A percentile compares a stretch with the other conserved stretches of the same genome.
phyloP scores from a whole-genome alignment of 208 protist species.

The Leishmania turanica region DNA sequence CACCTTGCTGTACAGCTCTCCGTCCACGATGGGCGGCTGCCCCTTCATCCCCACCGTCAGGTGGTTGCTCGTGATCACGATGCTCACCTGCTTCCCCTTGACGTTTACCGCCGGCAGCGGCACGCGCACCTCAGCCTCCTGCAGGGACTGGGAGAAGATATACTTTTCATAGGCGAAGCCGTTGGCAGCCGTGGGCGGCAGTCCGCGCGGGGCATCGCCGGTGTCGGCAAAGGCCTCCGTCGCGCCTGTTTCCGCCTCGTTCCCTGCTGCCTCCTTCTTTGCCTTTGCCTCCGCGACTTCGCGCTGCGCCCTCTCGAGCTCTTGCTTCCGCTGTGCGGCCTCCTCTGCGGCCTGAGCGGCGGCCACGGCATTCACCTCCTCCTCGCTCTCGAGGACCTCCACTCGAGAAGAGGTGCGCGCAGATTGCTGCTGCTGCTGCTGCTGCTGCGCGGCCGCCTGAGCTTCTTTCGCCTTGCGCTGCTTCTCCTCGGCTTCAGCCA shows the following conservation, averaged over 20 bases:
- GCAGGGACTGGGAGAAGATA: slow-evolving; percentile 88
- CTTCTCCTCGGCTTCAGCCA: slow-evolving; percentile 59
- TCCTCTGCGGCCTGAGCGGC: slow-evolving; percentile 58
- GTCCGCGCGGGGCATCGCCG: slow-evolving; percentile 77
- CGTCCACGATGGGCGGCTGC: slow-evolving; percentile 80
- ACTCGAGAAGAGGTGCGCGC: slow-evolving; percentile 49
- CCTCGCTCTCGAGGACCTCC: slow-evolving; percentile 82
- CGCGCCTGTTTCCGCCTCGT: slow-evolving; percentile 23
- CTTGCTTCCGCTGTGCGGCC: slow-evolving; percentile 54
- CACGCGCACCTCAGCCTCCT: slow-evolving; percentile 89
- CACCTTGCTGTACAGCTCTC: slow-evolving; percentile 74
- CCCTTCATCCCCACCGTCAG: slow-evolving; percentile 87
- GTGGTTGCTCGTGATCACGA: slow-evolving; percentile 66
- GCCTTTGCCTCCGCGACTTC: slow-evolving; percentile 46
- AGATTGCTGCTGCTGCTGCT: neutral
- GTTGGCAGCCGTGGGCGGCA: slow-evolving; percentile 81
- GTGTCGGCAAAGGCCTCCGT: slow-evolving; percentile 41
- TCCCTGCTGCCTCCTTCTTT: slow-evolving; percentile 40
- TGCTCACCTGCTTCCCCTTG: slow-evolving; percentile 79
- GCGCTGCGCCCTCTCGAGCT: slow-evolving; percentile 54
- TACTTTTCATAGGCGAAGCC: slow-evolving; percentile 91
- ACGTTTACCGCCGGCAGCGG: slow-evolving; percentile 67
- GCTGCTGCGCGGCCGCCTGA: slow-evolving; percentile 16
- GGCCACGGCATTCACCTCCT: slow-evolving; percentile 38
- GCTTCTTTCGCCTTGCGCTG: slow-evolving; percentile 33